phyloP scores from a whole-genome alignment of 106 monocot genomes.

The Triglochin maritima region DNA sequence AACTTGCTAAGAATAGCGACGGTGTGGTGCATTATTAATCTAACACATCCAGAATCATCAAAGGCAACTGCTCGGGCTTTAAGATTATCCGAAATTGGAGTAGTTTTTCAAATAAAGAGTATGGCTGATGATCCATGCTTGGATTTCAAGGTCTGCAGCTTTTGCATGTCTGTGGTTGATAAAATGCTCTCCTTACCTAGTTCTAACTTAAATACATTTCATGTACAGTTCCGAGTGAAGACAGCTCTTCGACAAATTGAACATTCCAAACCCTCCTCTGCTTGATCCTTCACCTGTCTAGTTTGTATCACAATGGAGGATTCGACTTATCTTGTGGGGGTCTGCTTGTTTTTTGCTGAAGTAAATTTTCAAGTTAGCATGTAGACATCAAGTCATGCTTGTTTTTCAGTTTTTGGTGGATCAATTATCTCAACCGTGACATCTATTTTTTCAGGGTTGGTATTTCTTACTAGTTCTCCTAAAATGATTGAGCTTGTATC shows the following conservation, averaged over 20 bases:
- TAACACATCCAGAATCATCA: constrained; percentile 30
- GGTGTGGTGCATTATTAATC: constrained; percentile 78
- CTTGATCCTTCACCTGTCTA: neutral
- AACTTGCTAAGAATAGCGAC: constrained; percentile 45
- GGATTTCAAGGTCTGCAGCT: constrained; percentile 70
- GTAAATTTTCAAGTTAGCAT: neutral
- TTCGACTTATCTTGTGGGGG: neutral
- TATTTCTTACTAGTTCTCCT: no score
- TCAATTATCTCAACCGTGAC: no score
- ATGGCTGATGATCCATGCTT: constrained; percentile 79
- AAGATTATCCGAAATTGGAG: constrained; percentile 48
- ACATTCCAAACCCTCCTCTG: neutral
- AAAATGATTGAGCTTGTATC: no score
- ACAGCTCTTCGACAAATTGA: constrained; percentile 42
- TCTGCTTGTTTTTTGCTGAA: neutral
- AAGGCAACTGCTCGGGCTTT: constrained; percentile 32
- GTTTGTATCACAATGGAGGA: neutral
- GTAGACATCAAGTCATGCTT: neutral
- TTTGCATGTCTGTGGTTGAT: neutral
- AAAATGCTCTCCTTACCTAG: neutral
- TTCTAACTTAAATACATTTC: neutral
- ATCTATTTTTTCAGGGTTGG: no score
- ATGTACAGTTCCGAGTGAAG: constrained; percentile 50
- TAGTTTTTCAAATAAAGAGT: constrained; percentile 57
- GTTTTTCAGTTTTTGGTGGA: no score